A percentile compares a stretch with the other conserved stretches of the same genome.
Conservation (phyloP, 140 eudicot genomes). For the Oenanthe javanica region DNA sequence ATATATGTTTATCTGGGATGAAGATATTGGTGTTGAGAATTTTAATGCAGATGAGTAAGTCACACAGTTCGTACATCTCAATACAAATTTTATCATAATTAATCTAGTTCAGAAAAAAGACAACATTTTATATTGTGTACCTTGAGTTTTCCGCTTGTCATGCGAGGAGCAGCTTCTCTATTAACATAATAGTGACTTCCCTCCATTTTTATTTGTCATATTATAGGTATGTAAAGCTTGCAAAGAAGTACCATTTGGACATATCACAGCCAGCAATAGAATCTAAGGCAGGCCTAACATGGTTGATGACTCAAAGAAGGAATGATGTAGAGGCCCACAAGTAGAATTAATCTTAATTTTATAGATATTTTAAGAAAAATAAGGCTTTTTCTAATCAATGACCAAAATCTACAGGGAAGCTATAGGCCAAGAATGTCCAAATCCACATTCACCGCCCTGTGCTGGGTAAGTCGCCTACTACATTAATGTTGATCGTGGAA, state of each 20-base stretch:
- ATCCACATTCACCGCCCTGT: slow-evolving; percentile 9
- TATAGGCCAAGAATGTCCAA: background rate
- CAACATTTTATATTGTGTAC: background rate
- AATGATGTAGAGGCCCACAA: slow-evolving; percentile 12
- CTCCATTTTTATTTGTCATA: background rate
- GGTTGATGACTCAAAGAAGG: slow-evolving; percentile 11
- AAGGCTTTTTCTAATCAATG: background rate
- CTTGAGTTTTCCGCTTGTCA: background rate
- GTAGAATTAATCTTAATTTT: background rate
- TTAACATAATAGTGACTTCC: background rate
- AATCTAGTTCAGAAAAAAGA: background rate
- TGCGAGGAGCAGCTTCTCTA: background rate
- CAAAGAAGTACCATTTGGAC: background rate
- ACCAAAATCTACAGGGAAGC: background rate
- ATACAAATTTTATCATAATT: background rate
- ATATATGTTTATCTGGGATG: slow-evolving; percentile 16
- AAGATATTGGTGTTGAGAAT: slow-evolving; percentile 15
- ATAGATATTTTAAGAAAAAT: background rate
- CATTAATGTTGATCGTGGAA: background rate
- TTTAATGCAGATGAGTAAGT: slow-evolving; percentile 19
- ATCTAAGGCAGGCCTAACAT: slow-evolving; percentile 8
- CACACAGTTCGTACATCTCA: too few relatives aligned
- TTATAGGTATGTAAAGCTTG: slow-evolving; percentile 13
- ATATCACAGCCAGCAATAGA: slow-evolving; percentile 16
- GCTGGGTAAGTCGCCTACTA: slow-evolving; percentile 7